These are phyloP conservation scores for Phlyctochytrium arcticum DNA, from an alignment of 192 early-diverging fungal genomes.

Conservation along the genomic window DNA sequence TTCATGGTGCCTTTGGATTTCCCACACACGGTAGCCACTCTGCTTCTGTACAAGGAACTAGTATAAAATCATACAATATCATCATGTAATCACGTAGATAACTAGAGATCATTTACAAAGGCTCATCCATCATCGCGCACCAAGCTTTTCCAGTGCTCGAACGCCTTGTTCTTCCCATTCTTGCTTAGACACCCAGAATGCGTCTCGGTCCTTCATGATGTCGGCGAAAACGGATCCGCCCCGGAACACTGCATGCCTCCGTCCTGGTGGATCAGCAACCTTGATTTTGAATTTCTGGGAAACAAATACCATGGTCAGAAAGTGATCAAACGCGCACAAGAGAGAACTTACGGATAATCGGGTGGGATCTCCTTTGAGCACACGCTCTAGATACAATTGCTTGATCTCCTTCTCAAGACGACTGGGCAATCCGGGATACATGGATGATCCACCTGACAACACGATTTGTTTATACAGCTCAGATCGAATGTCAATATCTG, in stretches of 20 bases:
- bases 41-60: no score
- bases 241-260: conserved; percentile 98
- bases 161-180: conserved; percentile 92
- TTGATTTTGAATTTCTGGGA: conserved; percentile 92
- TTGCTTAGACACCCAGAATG: conserved; percentile 88
- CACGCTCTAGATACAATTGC: conserved; percentile 88
- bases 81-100: no score
- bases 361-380: conserved; percentile 77
- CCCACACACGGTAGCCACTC: no score
- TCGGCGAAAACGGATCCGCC: conserved; percentile 95
- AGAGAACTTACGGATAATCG: conserved; percentile 69
- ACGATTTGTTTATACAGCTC: conserved; percentile 98
- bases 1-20: no score
- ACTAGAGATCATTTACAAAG: no score
- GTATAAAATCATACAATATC: no score
- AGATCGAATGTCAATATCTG: conserved; percentile 85
- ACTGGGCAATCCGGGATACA: conserved; percentile 97
- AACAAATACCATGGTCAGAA: not conserved
- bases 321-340: not conserved
- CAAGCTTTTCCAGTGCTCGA: conserved; percentile 59
- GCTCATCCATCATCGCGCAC: conserved; percentile 11
- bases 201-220: conserved; percentile 86
- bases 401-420: conserved; percentile 98
- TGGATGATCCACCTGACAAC: conserved; percentile 95
- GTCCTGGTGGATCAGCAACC: conserved; percentile 95